A percentile compares a stretch with the other conserved stretches of the same genome.
Conservation (phyloP, 352 stramenopile genomes). For the Plasmopara viticola region DNA sequence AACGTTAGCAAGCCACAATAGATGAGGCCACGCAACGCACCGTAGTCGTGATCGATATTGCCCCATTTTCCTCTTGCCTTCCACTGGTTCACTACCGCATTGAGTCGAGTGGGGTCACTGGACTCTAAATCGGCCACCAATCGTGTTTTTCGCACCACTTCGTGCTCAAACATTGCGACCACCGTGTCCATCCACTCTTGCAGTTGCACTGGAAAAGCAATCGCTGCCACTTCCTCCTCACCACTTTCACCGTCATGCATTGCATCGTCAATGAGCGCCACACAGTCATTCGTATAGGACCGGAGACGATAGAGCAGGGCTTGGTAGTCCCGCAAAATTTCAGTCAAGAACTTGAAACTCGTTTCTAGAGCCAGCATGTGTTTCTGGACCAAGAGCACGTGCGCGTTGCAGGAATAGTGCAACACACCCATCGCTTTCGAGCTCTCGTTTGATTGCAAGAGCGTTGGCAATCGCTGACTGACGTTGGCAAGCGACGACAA, state of each 20-base stretch:
- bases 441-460: slow-evolving; percentile 19
- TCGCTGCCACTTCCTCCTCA: slow-evolving; percentile 13
- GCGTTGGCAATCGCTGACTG: slow-evolving; percentile 42
- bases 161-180: slow-evolving; percentile 55
- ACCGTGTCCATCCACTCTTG: slow-evolving; percentile 79
- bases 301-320: slow-evolving; percentile 40
- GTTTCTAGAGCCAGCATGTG: slow-evolving; percentile 73
- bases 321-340: slow-evolving; percentile 45
- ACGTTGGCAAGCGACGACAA: slow-evolving; percentile 68
- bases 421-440: slow-evolving; percentile 41
- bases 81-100: slow-evolving; percentile 39
- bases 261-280: slow-evolving; percentile 26
- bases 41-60: slow-evolving; percentile 45
- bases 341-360: slow-evolving; percentile 41
- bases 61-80: slow-evolving; percentile 24
- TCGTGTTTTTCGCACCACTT: slow-evolving; percentile 48
- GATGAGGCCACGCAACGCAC: slow-evolving; percentile 18
- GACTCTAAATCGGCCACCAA: slow-evolving; percentile 54
- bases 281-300: slow-evolving; percentile 29
- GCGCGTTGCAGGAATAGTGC: slow-evolving; percentile 27
- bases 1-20: background rate
- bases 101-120: slow-evolving; percentile 32
- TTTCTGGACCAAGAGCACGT: slow-evolving; percentile 41
- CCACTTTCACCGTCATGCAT: slow-evolving; percentile 20
- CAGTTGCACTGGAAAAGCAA: slow-evolving; percentile 23